Evolutionary conservation across 2,329 filamentous ascomycete species (phyloP), one percentile per base, ranked within the genome.

Genomic region (Xylariaceae sp.): DNA sequence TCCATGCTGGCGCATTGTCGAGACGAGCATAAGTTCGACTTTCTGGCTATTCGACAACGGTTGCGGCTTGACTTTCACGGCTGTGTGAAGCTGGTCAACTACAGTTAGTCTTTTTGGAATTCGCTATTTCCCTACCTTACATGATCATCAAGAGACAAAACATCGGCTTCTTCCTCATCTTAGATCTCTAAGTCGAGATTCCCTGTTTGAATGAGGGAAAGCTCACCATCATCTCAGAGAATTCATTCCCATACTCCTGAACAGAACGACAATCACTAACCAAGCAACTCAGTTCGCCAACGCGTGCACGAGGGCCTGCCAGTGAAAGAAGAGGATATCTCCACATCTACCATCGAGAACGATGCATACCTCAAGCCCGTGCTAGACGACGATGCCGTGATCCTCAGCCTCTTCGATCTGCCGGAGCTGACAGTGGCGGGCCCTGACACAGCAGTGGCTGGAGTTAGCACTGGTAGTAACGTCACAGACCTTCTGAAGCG

Each of bases 371-470:
- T 98, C 47, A 86, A 86, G 61, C 93, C 93, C 0, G 83, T 90
- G 4, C 69, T 98, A 6, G 85, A 93, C 47, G 89, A 96, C 55
- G 93, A 98, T 64, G 87, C 91, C 4, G 72, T 97, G 42, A 80
- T 98, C 23, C 90, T 94, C 62, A 87, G 80, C 45, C 74, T 98
- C 17, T 92, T 95, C 53, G 93, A 96, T 51, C 72, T 95, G 16
- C 73, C 76, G 8, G 68, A 73, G 29, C 66, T 73, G 11, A 57
- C 67, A 14, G 64, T 58, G 2, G n/a, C n/a, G 54, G 42, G 5
- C 43, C 53, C 44, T 19, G 45, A 55, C 55, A 40, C 53, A 48
- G 35, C 40, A 47, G 36, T 57, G 44, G 14, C 54, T 22, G 40
- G 54, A 53, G 32, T 56, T 47, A 17, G 50, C 46, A 42, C 50